Percentiles rank a stretch among this genome's conserved stretches.
Evolutionary conservation across 371 early-diverging fungal species (phyloP).

Genomic region (Mortierella sp.): DNA sequence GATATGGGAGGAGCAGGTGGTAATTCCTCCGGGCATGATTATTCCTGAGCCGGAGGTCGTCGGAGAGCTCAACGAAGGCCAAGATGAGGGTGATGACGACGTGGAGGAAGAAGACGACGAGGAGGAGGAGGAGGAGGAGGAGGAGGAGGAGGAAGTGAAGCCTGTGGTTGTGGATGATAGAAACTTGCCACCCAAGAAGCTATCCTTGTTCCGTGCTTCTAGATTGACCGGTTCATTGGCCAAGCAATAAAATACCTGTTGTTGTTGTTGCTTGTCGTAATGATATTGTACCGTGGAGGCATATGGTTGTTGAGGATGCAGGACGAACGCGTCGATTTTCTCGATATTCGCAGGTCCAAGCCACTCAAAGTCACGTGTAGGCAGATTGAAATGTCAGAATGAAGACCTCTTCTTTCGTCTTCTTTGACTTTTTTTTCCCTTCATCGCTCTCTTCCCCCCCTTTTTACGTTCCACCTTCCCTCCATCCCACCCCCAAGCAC

Average conservation of each 20-base stretch:
- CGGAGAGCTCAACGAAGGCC: not conserved
- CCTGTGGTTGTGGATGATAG: slow-evolving; percentile 24
- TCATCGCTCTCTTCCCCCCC: not conserved
- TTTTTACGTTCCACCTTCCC: not conserved
- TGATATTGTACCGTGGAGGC: not conserved
- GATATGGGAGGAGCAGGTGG: slow-evolving; percentile 52
- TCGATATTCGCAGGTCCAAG: not conserved
- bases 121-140: slow-evolving; percentile 4
- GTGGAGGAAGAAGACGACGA: slow-evolving; percentile 8
- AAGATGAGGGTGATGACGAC: not conserved
- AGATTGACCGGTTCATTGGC: slow-evolving; percentile 48
- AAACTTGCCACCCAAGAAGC: slow-evolving; percentile 43
- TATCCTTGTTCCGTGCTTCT: slow-evolving; percentile 50
- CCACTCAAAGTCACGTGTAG: not conserved
- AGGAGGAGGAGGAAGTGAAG: slow-evolving; percentile 8
- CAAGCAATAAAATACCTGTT: slow-evolving; percentile 20
- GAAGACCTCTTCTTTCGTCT: not conserved
- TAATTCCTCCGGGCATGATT: slow-evolving; percentile 51
- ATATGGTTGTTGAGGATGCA: not conserved
- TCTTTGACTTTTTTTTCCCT: not conserved
- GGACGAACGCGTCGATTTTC: not conserved
- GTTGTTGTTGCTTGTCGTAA: not conserved
- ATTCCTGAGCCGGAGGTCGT: slow-evolving; percentile 25
- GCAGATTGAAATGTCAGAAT: not conserved
- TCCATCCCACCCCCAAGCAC: not conserved